Base-by-base conservation (phyloP, 306 rosid species). In the Cicer chorassanicum region DNA sequence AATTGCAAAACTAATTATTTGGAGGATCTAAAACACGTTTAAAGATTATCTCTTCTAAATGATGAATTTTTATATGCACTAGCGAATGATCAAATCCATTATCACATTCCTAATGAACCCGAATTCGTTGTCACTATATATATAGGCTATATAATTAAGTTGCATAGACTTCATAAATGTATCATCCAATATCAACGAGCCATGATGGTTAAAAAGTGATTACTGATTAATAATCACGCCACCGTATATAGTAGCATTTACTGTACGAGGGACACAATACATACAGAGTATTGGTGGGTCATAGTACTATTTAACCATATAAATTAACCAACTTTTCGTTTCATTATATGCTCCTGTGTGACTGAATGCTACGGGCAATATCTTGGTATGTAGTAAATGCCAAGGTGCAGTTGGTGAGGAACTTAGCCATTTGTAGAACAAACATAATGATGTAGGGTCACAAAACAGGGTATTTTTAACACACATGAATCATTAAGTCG, bases 371-470 rank as follows among this genome's bases (percentile, higher is more conserved):
- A 15, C 12, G 7, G 13, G 60, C 71, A 13, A 65, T 65, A 8
- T 65, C 40, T 67, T 45, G 72, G 15, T 10, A n/a, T 11, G 12
- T 9, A 67, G 53, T 41, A 71, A 50, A 67, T 67, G 70, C 74
- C 43, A 76, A 70, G 79, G 70, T 76, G 54, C 43, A 76, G 84
- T 76, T 68, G 84, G 59, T 79, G 79, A 73, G 71, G 6, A 65
- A 43, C 54, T 65, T 1, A 70, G 18, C 51, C 29, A 70, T 43
- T 45, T 53, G 46, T 38, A 18, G 69, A 63, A 81, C 64, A 63
- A 63, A 34, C 69, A 75, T 81, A 70, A 81, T 75, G 74, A 81
- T 50, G 81, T 75, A 62, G 84, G 81, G 81, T 18, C 81, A 62
- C 72, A 80, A 8, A 79, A n/a, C 13, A 70, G 40, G 43, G 70